phyloP scores from a whole-genome alignment of 768 basidiomycete species.

The Clitopilus passeckerianus region DNA sequence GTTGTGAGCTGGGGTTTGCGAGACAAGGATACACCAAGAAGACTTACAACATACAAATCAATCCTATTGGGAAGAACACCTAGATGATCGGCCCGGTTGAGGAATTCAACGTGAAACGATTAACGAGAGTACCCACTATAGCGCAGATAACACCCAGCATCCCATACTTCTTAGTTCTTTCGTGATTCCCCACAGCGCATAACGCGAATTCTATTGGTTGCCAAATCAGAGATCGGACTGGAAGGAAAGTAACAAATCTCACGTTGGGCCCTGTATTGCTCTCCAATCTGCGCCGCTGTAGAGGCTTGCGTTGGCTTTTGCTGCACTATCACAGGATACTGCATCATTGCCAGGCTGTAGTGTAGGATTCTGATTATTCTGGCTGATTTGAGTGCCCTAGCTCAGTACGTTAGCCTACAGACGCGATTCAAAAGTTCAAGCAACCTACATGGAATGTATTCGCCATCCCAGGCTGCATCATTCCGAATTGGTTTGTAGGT shows the following conservation, averaged over 20 bases:
- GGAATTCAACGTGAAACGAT: not conserved
- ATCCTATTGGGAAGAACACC: constrained; percentile 11
- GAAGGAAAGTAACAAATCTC: not conserved
- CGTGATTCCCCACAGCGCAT: constrained; percentile 11
- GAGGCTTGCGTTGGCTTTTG: not conserved
- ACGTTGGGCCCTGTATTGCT: constrained; percentile 11
- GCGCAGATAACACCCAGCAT: constrained; percentile 12
- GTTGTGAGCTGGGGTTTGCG: not conserved
- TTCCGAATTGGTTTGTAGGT: not conserved
- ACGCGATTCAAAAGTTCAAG: not conserved
- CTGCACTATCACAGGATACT: not conserved
- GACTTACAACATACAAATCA: constrained; percentile 12
- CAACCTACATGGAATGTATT: not conserved
- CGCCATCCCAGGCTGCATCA: not conserved
- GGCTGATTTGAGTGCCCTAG: not conserved
- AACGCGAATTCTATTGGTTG: constrained; percentile 7
- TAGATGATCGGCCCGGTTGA: not conserved
- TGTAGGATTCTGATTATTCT: not conserved
- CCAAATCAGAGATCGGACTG: not conserved
- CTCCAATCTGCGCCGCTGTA: constrained; percentile 8
- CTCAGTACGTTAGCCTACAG: not conserved
- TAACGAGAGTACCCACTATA: constrained; percentile 6
- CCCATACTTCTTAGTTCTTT: constrained; percentile 8
- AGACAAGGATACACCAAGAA: not conserved
- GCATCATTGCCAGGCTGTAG: not conserved